Base-by-base conservation (phyloP, 73 alveolate genomes). In the Breviolum minutum region DNA sequence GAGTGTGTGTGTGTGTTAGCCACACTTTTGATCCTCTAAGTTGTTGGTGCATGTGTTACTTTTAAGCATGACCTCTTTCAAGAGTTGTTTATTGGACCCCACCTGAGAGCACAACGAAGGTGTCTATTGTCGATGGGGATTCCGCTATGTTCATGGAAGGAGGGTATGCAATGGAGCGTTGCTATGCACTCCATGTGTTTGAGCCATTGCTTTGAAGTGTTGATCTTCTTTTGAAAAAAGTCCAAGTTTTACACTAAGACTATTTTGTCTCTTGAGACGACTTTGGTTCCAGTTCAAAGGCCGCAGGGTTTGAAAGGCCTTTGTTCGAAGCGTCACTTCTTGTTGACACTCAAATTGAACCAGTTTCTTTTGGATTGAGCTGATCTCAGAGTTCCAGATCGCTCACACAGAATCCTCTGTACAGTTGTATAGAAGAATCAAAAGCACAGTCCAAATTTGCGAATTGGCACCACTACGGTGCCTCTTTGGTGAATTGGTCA, bases 131-230 rank as follows among this genome's bases (percentile, higher is more conserved):
- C 66, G 88, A 12, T 80, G 88, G 88, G 69, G 88, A 11, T 80
- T 17, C 69, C 88, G 54, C 88, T 17, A 80, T 19, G 64, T 29
- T 80, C 40, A 66, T 13, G 88, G 69, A 80, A 10, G 32, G 68
- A 40, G 68, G 88, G 54, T 40, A 17, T 80, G 88, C 88, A 32
- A 40, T 16, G 88, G 88, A 17, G 88, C 27, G 11, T 48, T 80
- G 88, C 88, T 80, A n/a, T 80, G 88, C 88, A 48, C 88, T 80
- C 88, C 88, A 80, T 80, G 88, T 66, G 88, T 80, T n/a, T 80
- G 66, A 80, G 54, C 0, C 54, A 77, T 27, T 29, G n/a, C 8
- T 24, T 30, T 77, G 64, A 29, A 48, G 5, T 63, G 68, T 27
- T 12, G 88, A 26, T 80, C 88, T 80, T 80, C 88, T 80, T 80